Evolutionary conservation across 129 eudicot genomes (phyloP).

Genomic region (Calendula officinalis): DNA sequence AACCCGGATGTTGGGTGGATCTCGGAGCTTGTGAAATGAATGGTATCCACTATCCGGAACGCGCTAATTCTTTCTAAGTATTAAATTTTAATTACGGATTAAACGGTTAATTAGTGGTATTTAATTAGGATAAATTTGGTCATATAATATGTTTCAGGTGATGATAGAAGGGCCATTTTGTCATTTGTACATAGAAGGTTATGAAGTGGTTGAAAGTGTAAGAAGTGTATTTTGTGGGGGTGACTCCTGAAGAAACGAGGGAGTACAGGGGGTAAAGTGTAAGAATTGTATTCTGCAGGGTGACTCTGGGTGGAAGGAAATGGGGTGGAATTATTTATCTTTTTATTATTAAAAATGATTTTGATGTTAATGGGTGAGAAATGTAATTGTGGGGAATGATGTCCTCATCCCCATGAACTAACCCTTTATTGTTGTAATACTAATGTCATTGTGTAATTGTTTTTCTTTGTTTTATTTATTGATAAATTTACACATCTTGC

Average conservation of each 20-base stretch:
- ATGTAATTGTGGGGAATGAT: slow-evolving; percentile 8
- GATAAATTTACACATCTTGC: no score
- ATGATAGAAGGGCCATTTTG: slow-evolving; percentile 10
- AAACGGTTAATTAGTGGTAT: slow-evolving; percentile 3
- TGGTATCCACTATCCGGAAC: background rate
- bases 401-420: slow-evolving; percentile 8
- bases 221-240: slow-evolving; percentile 23
- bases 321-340: slow-evolving; percentile 18
- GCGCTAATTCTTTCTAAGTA: slow-evolving; percentile 15
- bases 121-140: slow-evolving; percentile 7
- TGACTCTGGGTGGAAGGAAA: background rate
- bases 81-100: slow-evolving; percentile 18
- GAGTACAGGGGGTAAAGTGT: slow-evolving; percentile 3
- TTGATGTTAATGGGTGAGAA: background rate
- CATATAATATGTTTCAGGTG: background rate
- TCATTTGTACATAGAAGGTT: slow-evolving; percentile 15
- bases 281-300: no score
- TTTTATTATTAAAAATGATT: background rate
- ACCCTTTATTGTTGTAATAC: slow-evolving; percentile 1
- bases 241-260: background rate
- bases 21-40: slow-evolving; percentile 65
- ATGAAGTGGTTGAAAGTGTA: slow-evolving; percentile 23
- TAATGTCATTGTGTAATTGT: background rate
- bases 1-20: slow-evolving; percentile 92
- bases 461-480: background rate